A percentile compares a stretch with the other conserved stretches of the same genome.
Conservation (phyloP, 23 red algal species). For the Gracilaria caudata region DNA sequence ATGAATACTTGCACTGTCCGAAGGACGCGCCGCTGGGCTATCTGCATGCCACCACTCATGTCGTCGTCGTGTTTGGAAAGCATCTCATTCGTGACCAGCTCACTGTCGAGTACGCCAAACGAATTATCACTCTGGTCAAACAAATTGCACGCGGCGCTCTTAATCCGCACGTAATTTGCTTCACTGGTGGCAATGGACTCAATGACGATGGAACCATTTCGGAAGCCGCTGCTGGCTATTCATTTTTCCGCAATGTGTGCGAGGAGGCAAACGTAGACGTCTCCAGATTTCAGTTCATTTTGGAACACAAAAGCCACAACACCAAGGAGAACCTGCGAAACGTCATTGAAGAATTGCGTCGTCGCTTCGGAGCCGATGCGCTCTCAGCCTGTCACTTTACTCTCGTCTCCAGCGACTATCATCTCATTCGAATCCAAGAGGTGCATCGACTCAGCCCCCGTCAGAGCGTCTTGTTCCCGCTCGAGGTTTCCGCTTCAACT, state of each 20-base stretch:
- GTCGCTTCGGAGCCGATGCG: slow-evolving; percentile 48
- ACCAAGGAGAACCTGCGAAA: slow-evolving; percentile 61
- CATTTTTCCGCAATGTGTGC: slow-evolving; percentile 84
- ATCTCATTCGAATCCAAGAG: slow-evolving; percentile 91
- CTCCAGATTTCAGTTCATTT: slow-evolving; percentile 47
- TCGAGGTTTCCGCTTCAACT: slow-evolving; percentile 61
- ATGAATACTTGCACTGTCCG: slow-evolving; percentile 54
- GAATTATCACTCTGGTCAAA: slow-evolving; percentile 81
- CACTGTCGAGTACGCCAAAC: slow-evolving; percentile 84
- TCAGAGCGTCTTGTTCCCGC: slow-evolving; percentile 66
- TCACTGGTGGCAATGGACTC: slow-evolving; percentile 73
- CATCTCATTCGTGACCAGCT: slow-evolving; percentile 85
- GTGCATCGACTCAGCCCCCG: slow-evolving; percentile 74
- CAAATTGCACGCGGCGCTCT: slow-evolving; percentile 72
- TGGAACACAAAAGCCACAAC: slow-evolving; percentile 67
- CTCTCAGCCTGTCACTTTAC: slow-evolving; percentile 76
- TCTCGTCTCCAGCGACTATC: slow-evolving; percentile 85
- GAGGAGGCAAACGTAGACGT: slow-evolving; percentile 80
- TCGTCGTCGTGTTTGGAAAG: slow-evolving; percentile 93
- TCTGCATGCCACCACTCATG: slow-evolving; percentile 54
- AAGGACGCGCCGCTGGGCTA: slow-evolving; percentile 73
- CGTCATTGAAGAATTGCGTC: slow-evolving; percentile 67
- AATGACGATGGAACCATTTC: slow-evolving; percentile 59
- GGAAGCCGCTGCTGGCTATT: slow-evolving; percentile 84
- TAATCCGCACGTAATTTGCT: slow-evolving; percentile 75